A percentile compares a stretch with the other conserved stretches of the same genome.
Conservation (phyloP, 2,329 filamentous ascomycete genomes). For the Bipolaris sorokiniana region DNA sequence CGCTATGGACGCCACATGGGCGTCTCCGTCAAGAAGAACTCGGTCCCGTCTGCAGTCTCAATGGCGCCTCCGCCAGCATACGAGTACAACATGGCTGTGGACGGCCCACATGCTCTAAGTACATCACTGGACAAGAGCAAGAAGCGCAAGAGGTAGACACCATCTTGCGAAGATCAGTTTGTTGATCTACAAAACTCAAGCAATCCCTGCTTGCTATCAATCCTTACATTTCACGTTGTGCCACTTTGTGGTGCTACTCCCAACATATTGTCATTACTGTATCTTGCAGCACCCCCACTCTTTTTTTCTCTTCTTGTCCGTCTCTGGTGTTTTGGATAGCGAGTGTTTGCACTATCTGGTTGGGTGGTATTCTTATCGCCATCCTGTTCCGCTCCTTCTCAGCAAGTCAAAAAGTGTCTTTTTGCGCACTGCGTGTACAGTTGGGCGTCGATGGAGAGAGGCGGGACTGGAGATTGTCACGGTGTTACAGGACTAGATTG, state of each 20-base stretch:
- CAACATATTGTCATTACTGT: constrained; percentile 12
- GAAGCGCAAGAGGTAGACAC: constrained; percentile 68
- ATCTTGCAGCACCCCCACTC: constrained; percentile 4
- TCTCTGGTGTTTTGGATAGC: constrained; percentile 25
- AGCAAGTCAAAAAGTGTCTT: constrained; percentile 16
- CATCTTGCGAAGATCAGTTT: neutral
- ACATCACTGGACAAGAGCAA: constrained; percentile 64
- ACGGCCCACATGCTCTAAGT: constrained; percentile 24
- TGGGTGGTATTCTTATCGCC: constrained; percentile 9
- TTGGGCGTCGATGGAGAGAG: constrained; percentile 7
- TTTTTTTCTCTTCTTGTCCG: neutral
- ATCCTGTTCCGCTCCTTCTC: constrained; percentile 17
- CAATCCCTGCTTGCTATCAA: neutral
- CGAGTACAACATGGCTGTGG: constrained; percentile 39
- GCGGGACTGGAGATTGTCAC: constrained; percentile 16
- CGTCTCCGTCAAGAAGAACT: constrained; percentile 66
- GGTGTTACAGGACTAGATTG: constrained; percentile 22
- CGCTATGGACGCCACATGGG: constrained; percentile 79
- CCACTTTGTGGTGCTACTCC: constrained; percentile 15
- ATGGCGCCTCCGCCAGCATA: constrained; percentile 48
- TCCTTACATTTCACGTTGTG: constrained; percentile 10
- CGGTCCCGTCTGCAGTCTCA: constrained; percentile 21
- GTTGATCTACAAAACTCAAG: neutral
- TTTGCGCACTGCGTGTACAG: constrained; percentile 8
- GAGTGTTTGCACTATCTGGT: constrained; percentile 9